A percentile compares a stretch with the other conserved stretches of the same genome.
Evolutionary conservation across 495 filamentous ascomycete genomes (phyloP).

Genomic region (Glarea lozoyensis): DNA sequence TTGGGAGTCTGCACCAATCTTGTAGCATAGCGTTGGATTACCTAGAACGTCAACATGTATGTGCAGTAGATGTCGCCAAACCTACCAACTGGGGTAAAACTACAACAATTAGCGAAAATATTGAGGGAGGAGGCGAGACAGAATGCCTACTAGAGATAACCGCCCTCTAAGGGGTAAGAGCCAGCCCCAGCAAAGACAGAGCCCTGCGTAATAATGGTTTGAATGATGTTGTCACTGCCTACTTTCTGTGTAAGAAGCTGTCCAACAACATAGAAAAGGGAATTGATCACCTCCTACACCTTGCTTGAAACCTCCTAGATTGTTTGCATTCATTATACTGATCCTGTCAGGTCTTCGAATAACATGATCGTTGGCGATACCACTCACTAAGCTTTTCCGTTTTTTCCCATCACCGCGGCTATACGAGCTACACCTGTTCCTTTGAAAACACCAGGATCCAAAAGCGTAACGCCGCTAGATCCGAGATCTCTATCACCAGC

Average conservation of each 20-base stretch:
- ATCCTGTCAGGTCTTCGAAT: neutral
- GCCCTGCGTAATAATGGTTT: constrained; percentile 28
- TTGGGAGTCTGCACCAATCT: constrained; percentile 24
- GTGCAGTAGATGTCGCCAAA: constrained; percentile 1
- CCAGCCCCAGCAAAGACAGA: constrained; percentile 38
- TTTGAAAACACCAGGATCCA: constrained; percentile 31
- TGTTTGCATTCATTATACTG: constrained; percentile 32
- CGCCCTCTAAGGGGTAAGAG: constrained; percentile 37
- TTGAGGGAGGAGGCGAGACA: neutral
- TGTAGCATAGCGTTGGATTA: constrained; percentile 24
- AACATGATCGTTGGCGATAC: neutral
- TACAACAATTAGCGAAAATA: neutral
- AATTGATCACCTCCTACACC: constrained; percentile 25
- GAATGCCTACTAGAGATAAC: constrained; percentile 35
- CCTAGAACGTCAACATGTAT: constrained; percentile 2
- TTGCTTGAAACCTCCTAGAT: constrained; percentile 39
- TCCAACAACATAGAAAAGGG: neutral
- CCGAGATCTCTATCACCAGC: constrained; percentile 32
- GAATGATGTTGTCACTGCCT: constrained; percentile 32
- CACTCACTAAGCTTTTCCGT: constrained; percentile 33
- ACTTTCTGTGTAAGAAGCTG: neutral
- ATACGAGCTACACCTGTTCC: constrained; percentile 29
- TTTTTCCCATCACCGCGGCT: constrained; percentile 33
- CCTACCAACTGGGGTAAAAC: constrained; percentile 26
- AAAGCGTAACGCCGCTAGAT: constrained; percentile 28